Evolutionary conservation across 2,329 filamentous ascomycete genomes (phyloP).

Genomic region (Calonectria fujianensis): DNA sequence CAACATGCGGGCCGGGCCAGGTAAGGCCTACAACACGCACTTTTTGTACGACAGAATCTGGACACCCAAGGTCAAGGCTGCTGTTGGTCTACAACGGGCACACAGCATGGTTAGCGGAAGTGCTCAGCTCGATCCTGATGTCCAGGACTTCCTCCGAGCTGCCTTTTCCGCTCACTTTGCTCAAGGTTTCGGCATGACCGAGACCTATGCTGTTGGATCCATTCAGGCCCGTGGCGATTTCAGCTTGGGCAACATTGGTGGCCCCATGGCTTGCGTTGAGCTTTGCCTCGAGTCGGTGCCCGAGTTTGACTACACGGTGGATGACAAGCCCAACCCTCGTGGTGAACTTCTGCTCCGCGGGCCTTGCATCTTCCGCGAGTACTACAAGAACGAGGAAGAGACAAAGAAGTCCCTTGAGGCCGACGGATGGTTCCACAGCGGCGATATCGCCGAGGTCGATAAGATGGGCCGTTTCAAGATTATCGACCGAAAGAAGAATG

Average conservation of each 20-base stretch:
- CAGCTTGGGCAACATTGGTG: slow-evolving; percentile 87
- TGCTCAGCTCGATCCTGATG: slow-evolving; percentile 89
- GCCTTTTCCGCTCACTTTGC: slow-evolving; percentile 86
- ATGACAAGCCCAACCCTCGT: slow-evolving; percentile 91
- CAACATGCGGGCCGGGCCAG: slow-evolving; percentile 81
- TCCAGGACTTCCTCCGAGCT: slow-evolving; percentile 92
- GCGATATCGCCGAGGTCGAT: slow-evolving; percentile 92
- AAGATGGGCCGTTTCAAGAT: slow-evolving; percentile 91
- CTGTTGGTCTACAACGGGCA: slow-evolving; percentile 85
- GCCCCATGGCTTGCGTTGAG: slow-evolving; percentile 80
- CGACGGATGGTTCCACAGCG: slow-evolving; percentile 98
- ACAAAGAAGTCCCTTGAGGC: slow-evolving; percentile 87
- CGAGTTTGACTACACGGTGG: slow-evolving; percentile 93
- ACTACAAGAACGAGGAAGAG: slow-evolving; percentile 93
- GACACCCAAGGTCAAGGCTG: slow-evolving; percentile 90
- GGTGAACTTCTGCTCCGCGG: slow-evolving; percentile 92
- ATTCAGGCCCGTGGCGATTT: slow-evolving; percentile 84
- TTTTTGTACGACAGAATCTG: slow-evolving; percentile 90
- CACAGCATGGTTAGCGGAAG: slow-evolving; percentile 89
- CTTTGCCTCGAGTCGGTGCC: slow-evolving; percentile 90
- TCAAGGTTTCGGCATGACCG: slow-evolving; percentile 96
- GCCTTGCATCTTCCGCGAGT: slow-evolving; percentile 87
- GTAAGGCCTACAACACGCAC: slow-evolving; percentile 86
- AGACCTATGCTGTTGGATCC: slow-evolving; percentile 87
- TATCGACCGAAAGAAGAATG: slow-evolving; percentile 98